Evolutionary conservation across 495 filamentous ascomycete species (phyloP).

Genomic region (Thozetella sp.): DNA sequence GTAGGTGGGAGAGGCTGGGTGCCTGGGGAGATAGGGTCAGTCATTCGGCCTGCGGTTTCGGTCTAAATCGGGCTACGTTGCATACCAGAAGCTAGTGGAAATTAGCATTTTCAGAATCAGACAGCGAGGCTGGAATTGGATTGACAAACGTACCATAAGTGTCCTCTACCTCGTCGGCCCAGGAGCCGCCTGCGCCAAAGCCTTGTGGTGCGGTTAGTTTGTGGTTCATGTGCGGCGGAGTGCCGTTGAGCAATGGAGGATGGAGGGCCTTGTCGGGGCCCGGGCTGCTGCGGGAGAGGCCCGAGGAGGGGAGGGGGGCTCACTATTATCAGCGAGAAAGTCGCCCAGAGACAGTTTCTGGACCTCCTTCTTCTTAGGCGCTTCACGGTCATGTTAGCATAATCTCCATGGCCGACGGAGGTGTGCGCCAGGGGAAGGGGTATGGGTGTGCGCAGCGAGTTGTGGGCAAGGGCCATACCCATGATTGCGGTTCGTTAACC

Average conservation of each 20-base stretch:
- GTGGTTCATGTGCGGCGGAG: neutral
- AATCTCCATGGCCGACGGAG: slow-evolving; percentile 7
- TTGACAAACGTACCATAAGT: slow-evolving; percentile 61
- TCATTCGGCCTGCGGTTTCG: neutral
- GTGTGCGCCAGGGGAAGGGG: slow-evolving; percentile 13
- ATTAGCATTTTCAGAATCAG: slow-evolving; percentile 8
- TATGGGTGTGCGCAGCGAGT: slow-evolving; percentile 6
- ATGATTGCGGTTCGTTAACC: slow-evolving; percentile 73
- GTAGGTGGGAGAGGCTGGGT: slow-evolving; percentile 45
- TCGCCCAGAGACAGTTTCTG: slow-evolving; percentile 89
- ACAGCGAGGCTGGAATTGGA: slow-evolving; percentile 8
- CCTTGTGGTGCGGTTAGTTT: slow-evolving; percentile 48
- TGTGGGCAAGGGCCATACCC: slow-evolving; percentile 61
- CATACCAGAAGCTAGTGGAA: slow-evolving; percentile 20
- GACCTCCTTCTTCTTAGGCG: slow-evolving; percentile 87
- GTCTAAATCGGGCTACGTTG: neutral
- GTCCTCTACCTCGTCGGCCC: slow-evolving; percentile 98
- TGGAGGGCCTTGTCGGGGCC: too few species aligned
- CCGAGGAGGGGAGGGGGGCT: slow-evolving; percentile 27
- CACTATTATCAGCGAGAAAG: slow-evolving; percentile 88
- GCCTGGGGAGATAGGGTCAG: slow-evolving; percentile 17
- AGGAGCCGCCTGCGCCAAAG: slow-evolving; percentile 76
- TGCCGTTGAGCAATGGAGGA: neutral
- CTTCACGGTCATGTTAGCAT: slow-evolving; percentile 54
- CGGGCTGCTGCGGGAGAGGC: slow-evolving; percentile 23